Evolutionary conservation across 2,329 filamentous ascomycete genomes (phyloP).

Genomic region (Phaeosphaeriaceae sp.): DNA sequence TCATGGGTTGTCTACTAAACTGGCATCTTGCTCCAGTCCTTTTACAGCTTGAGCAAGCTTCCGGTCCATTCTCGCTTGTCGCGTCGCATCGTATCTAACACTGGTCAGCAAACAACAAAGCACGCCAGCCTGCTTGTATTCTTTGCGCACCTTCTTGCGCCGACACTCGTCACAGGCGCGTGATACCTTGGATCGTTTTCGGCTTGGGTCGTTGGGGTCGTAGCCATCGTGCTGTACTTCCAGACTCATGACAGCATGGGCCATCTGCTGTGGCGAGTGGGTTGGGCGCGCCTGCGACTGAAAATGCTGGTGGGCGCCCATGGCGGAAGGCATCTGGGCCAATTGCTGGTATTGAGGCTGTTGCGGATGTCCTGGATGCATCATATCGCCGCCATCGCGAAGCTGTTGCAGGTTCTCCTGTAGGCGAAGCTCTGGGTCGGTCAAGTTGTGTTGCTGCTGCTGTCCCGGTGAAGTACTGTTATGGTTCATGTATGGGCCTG

Average conservation of each 20-base stretch:
- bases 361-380: slow-evolving; percentile 34
- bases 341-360: slow-evolving; percentile 38
- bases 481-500: slow-evolving; percentile 44
- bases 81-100: slow-evolving; percentile 49
- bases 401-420: slow-evolving; percentile 46
- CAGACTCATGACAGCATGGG: slow-evolving; percentile 47
- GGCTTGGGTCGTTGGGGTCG: slow-evolving; percentile 44
- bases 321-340: slow-evolving; percentile 32
- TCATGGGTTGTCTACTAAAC: slow-evolving; percentile 51
- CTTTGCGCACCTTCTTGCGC: slow-evolving; percentile 47
- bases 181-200: slow-evolving; percentile 51
- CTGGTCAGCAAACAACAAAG: slow-evolving; percentile 26
- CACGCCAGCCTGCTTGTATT: neutral
- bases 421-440: slow-evolving; percentile 42
- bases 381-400: slow-evolving; percentile 39
- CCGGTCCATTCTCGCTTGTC: slow-evolving; percentile 48
- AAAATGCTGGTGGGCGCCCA: slow-evolving; percentile 44
- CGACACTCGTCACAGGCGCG: slow-evolving; percentile 51
- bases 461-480: slow-evolving; percentile 44
- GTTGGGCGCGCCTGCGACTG: slow-evolving; percentile 43
- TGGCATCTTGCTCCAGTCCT: slow-evolving; percentile 49
- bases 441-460: slow-evolving; percentile 38
- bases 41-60: slow-evolving; percentile 50
- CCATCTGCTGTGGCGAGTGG: slow-evolving; percentile 49
- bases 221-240: slow-evolving; percentile 44